These are phyloP conservation scores for Canna indica DNA, from an alignment of 176 grass and related monocot genomes.

Conservation along the genomic window DNA sequence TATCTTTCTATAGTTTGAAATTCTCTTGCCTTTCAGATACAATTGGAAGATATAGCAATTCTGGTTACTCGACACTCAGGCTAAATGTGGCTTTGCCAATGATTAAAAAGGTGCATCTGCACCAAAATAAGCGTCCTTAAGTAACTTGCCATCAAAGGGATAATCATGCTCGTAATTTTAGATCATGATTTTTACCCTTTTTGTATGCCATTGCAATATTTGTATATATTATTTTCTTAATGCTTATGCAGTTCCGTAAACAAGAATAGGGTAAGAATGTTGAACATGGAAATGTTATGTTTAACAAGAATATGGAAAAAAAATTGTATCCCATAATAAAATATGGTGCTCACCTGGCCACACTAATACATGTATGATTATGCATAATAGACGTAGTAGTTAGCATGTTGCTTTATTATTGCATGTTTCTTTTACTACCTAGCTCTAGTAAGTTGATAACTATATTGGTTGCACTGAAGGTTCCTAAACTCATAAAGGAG, in stretches of 20 bases:
- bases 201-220: too few relatives aligned
- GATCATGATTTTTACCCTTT: too few relatives aligned
- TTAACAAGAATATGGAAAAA: too few relatives aligned
- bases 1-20: background rate
- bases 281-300: too few relatives aligned
- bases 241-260: too few relatives aligned
- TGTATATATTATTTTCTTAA: too few relatives aligned
- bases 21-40: background rate
- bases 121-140: too few relatives aligned
- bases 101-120: background rate
- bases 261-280: too few relatives aligned
- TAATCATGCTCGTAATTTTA: background rate
- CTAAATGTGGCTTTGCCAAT: background rate
- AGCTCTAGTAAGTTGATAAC: background rate
- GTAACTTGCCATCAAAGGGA: background rate
- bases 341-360: background rate
- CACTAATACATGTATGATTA: background rate
- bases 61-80: background rate
- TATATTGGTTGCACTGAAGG: conserved; percentile 21
- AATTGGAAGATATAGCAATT: background rate
- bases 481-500: conserved; percentile 86
- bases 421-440: background rate
- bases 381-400: background rate
- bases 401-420: background rate
- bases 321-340: too few relatives aligned